These are phyloP conservation scores for Pueraria montana DNA, from an alignment of 306 rosid genomes.

Conservation along the genomic window DNA sequence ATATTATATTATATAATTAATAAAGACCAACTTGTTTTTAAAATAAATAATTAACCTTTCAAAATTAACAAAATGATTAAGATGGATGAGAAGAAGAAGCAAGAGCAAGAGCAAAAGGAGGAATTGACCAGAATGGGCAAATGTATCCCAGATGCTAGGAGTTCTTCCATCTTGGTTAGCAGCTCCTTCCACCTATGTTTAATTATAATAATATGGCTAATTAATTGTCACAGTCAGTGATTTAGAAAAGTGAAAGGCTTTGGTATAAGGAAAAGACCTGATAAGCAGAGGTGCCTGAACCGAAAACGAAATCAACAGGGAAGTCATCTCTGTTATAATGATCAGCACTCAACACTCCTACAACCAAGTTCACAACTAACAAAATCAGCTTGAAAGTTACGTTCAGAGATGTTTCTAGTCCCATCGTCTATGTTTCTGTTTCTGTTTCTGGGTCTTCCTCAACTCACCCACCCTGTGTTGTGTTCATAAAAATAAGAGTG, in stretches of 20 bases:
- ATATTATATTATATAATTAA: too few relatives aligned
- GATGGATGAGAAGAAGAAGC: neutral
- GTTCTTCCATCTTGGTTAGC: constrained; percentile 77
- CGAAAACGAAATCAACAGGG: constrained; percentile 68
- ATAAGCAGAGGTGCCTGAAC: constrained; percentile 77
- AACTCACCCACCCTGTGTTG: too few relatives aligned
- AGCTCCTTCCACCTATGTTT: constrained; percentile 76
- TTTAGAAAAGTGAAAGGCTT: neutral
- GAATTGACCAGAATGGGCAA: constrained; percentile 56
- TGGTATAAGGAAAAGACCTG: constrained; percentile 52
- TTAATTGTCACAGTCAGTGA: too few relatives aligned
- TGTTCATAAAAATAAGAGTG: too few relatives aligned
- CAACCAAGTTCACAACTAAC: constrained; percentile 24
- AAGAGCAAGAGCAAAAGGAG: too few relatives aligned
- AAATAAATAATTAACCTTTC: too few relatives aligned
- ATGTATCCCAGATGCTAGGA: constrained; percentile 79
- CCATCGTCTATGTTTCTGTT: too few relatives aligned
- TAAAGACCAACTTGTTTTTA: too few relatives aligned
- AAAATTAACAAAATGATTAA: too few relatives aligned
- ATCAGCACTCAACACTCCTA: constrained; percentile 31
- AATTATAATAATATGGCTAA: too few relatives aligned
- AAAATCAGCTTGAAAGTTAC: neutral
- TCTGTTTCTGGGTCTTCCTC: too few relatives aligned
- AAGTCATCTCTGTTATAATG: constrained; percentile 62
- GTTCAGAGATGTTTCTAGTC: neutral